Conservation (phyloP, 768 basidiomycete genomes). For the Suillus subalutaceus region DNA sequence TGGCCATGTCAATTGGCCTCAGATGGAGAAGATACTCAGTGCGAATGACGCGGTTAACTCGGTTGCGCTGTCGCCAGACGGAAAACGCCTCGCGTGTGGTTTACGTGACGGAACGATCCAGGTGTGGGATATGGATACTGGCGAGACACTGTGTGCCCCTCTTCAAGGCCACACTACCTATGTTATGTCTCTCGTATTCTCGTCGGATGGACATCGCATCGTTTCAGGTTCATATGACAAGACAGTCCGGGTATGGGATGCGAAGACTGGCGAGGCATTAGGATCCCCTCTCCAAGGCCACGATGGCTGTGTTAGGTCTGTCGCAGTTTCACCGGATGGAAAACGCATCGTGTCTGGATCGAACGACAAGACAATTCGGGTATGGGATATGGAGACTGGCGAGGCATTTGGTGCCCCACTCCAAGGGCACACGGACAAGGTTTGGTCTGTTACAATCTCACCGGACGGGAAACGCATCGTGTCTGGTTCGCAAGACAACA, state of each 20-base stretch:
- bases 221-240: slow-evolving; percentile 20
- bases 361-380: neutral
- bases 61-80: neutral
- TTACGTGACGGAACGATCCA: slow-evolving; percentile 9
- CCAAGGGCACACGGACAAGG: neutral
- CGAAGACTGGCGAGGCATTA: slow-evolving; percentile 19
- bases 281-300: slow-evolving; percentile 17
- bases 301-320: neutral
- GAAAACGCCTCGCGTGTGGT: slow-evolving; percentile 14
- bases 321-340: slow-evolving; percentile 3
- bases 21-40: neutral
- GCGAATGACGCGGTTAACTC: accelerated
- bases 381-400: slow-evolving; percentile 17
- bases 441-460: neutral
- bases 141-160: neutral
- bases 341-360: slow-evolving; percentile 4
- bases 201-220: slow-evolving; percentile 28
- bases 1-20: slow-evolving; percentile 10
- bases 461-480: slow-evolving; percentile 1
- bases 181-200: slow-evolving; percentile 26
- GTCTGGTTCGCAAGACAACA: slow-evolving; percentile 7
- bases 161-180: neutral
- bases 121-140: slow-evolving; percentile 9
- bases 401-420: neutral
- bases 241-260: slow-evolving; percentile 2